These are phyloP conservation scores for Vaccinium myrtillus DNA, from an alignment of 148 eudicot genomes.

Conservation along the genomic window DNA sequence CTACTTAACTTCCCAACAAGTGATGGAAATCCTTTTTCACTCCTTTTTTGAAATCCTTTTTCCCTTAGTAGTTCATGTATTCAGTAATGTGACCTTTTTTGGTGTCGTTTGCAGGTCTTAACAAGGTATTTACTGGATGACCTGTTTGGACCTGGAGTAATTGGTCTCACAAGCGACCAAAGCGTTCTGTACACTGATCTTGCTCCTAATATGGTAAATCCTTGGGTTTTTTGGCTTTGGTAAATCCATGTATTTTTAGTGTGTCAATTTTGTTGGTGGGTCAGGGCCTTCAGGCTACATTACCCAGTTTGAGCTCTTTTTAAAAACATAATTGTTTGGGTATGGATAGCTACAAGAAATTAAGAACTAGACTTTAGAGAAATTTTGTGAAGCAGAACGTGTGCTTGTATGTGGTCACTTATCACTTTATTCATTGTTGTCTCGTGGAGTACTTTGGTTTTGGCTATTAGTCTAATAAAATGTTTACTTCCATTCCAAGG, in stretches of 20 bases:
- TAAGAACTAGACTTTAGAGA: neutral
- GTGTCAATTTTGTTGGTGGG: too few species aligned
- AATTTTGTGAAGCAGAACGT: neutral
- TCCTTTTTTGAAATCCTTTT: neutral
- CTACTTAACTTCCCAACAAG: neutral
- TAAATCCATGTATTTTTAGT: neutral
- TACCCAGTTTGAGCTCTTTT: neutral
- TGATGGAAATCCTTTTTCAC: neutral
- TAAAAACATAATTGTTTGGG: neutral
- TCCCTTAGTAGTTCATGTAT: neutral
- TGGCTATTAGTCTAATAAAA: neutral
- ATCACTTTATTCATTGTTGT: neutral
- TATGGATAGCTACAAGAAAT: neutral
- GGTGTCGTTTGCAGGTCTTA: conserved; percentile 43
- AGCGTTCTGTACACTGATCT: conserved; percentile 74
- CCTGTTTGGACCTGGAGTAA: conserved; percentile 64
- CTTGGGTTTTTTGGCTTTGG: neutral
- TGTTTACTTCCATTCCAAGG: conserved; percentile 30
- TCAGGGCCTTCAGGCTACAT: neutral
- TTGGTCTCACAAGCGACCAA: conserved; percentile 55
- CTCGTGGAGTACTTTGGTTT: neutral
- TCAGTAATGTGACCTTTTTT: neutral
- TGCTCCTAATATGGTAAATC: conserved; percentile 77
- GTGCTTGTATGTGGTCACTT: neutral
- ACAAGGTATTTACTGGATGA: conserved; percentile 68